These are phyloP conservation scores for Rhododendron ferrugineum DNA, from an alignment of 148 eudicot species.

Conservation along the genomic window DNA sequence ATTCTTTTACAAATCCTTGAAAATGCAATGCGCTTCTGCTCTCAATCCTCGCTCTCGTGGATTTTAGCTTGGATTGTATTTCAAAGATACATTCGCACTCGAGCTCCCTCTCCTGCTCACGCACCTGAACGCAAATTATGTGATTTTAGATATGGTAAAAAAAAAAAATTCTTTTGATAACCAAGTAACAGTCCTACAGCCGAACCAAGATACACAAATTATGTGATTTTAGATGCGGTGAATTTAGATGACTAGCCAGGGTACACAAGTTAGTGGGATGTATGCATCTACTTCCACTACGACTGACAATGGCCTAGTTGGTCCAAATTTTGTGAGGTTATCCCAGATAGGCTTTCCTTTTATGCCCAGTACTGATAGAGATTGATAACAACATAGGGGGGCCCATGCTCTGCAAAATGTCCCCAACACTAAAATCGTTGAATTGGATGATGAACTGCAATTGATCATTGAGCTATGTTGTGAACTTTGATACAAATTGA, in stretches of 20 bases:
- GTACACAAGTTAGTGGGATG: slow-evolving; percentile 44
- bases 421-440: neutral
- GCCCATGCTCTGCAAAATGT: slow-evolving; percentile 3
- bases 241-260: neutral
- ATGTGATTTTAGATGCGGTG: neutral
- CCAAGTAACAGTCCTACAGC: too few species aligned
- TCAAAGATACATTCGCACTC: too few species aligned
- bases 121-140: neutral
- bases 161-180: too few species aligned
- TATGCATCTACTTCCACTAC: slow-evolving; percentile 28
- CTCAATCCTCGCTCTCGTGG: too few species aligned
- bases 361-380: slow-evolving; percentile 14
- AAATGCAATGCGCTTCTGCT: too few species aligned
- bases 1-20: too few species aligned
- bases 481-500: too few species aligned
- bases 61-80: neutral
- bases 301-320: slow-evolving; percentile 3
- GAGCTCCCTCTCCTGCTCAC: neutral
- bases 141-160: neutral
- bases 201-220: too few species aligned
- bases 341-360: slow-evolving; percentile 4
- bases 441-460: too few species aligned
- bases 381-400: slow-evolving; percentile 21
- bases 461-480: too few species aligned
- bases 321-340: neutral